Evolutionary conservation across 768 basidiomycete species (phyloP).

Genomic region (Kwoniella sp.): DNA sequence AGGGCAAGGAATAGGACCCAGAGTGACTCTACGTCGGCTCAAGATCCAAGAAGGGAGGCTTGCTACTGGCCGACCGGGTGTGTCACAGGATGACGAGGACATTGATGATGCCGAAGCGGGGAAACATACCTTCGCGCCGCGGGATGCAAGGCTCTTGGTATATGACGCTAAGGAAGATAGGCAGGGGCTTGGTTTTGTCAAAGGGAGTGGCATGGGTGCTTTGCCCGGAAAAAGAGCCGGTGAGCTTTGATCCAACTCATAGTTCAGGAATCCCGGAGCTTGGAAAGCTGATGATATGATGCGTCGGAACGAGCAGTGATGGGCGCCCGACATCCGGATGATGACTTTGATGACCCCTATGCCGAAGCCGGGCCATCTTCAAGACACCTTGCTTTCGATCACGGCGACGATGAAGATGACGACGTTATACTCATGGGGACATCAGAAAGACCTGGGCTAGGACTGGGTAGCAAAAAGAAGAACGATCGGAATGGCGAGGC

Average conservation of each 20-base stretch:
- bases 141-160: slow-evolving; percentile 69
- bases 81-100: slow-evolving; percentile 61
- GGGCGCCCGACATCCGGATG: slow-evolving; percentile 60
- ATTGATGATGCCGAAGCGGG: slow-evolving; percentile 61
- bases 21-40: slow-evolving; percentile 74
- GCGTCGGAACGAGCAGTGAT: neutral
- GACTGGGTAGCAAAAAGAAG: slow-evolving; percentile 1
- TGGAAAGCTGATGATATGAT: neutral
- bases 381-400: slow-evolving; percentile 55
- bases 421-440: slow-evolving; percentile 57
- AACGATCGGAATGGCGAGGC: neutral
- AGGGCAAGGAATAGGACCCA: slow-evolving; percentile 91
- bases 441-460: slow-evolving; percentile 13
- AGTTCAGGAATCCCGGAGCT: neutral
- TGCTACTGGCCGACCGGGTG: slow-evolving; percentile 48
- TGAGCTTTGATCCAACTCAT: slow-evolving; percentile 1
- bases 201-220: slow-evolving; percentile 58
- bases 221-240: slow-evolving; percentile 28
- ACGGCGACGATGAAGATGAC: slow-evolving; percentile 63
- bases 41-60: slow-evolving; percentile 68
- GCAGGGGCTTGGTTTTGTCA: slow-evolving; percentile 80
- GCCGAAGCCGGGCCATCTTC: slow-evolving; percentile 18
- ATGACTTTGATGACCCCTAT: slow-evolving; percentile 78
- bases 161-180: slow-evolving; percentile 72
- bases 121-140: slow-evolving; percentile 82